Conservation (phyloP, 495 filamentous ascomycete species). For the Massariosphaeria phaeospora region DNA sequence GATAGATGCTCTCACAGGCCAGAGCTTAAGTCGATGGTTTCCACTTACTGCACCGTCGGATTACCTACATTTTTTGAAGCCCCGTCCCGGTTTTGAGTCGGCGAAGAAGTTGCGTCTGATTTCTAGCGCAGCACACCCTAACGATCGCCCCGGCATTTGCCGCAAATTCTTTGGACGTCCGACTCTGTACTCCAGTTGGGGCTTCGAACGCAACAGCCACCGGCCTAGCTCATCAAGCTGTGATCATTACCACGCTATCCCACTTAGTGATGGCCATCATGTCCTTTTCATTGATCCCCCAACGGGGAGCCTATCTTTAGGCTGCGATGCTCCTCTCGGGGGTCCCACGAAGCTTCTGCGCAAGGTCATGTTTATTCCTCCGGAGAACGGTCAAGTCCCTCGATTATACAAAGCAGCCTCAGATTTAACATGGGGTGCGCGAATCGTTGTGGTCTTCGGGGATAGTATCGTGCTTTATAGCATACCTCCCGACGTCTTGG, state of each 20-base stretch:
- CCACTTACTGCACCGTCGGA: slow-evolving; percentile 63
- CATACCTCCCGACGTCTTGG: slow-evolving; percentile 57
- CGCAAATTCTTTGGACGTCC: slow-evolving; percentile 19
- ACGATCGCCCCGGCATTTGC: slow-evolving; percentile 22
- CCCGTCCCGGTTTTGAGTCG: slow-evolving; percentile 49
- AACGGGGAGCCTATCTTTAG: slow-evolving; percentile 57
- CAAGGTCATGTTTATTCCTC: slow-evolving; percentile 47
- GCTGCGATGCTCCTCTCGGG: slow-evolving; percentile 60
- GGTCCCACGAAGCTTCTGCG: slow-evolving; percentile 49
- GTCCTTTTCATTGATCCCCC: slow-evolving; percentile 65
- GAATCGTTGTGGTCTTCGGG: slow-evolving; percentile 58
- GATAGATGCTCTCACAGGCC: slow-evolving; percentile 58
- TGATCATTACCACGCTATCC: slow-evolving; percentile 65
- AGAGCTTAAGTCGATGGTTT: slow-evolving; percentile 59
- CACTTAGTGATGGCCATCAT: slow-evolving; percentile 64
- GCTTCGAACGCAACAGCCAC: slow-evolving; percentile 11
- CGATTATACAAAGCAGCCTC: slow-evolving; percentile 53
- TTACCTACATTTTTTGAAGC: slow-evolving; percentile 62
- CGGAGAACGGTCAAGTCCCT: slow-evolving; percentile 25
- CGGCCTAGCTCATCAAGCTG: slow-evolving; percentile 35
- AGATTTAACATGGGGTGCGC: slow-evolving; percentile 57
- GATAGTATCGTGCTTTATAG: slow-evolving; percentile 56
- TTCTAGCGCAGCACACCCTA: slow-evolving; percentile 53
- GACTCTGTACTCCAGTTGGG: slow-evolving; percentile 21
- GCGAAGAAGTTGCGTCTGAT: slow-evolving; percentile 61